Evolutionary conservation across 148 eudicot species (phyloP), one percentile per base, ranked within the genome.

Genomic region (Cornus florida): DNA sequence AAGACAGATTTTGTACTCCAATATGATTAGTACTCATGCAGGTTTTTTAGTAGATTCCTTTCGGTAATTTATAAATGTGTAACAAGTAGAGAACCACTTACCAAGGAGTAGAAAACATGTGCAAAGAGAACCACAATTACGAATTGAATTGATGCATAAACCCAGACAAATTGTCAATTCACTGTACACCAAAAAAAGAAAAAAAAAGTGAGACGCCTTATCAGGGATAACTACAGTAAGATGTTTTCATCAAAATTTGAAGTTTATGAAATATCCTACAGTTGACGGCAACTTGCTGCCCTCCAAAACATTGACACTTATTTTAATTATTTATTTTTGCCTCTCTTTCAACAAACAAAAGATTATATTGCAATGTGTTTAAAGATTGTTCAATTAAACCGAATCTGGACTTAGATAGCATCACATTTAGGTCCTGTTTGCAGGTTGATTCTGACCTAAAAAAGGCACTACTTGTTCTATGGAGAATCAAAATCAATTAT

Each of bases 61-160:
- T 17, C n/a, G 53, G 70, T 24, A 67, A 60, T 17, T 31, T 20
- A n/a, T n/a, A n/a, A n/a, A 31, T 5, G 10, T 64, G 16, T 4
- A 0, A 46, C 16, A 6, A 14, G 57, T 28, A 20, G 53, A 33
- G 35, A 59, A 65, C 31, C 39, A 70, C 88, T 91, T 91, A 94
- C 98, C 94, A 89, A 57, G 20, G 86, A 81, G 88, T 89, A 92
- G 85, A 91, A 92, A 50, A 94, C 71, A 82, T 94, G 98, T 24
- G 90, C 98, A 80, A 91, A 94, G 84, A 91, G 39, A 73, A 92
- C 97, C 69, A 94, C 95, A 8, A 94, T 80, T 17, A 85, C 78
- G 65, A 94, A 92, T 70, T 94, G 98, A 62, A 82, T 74, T 65
- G 91, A 67, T 9, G 95, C 94, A 78, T 94, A 94, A 22, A 91